Base-by-base conservation (phyloP, 768 basidiomycete species). In the Fibroporia radiculosa region DNA sequence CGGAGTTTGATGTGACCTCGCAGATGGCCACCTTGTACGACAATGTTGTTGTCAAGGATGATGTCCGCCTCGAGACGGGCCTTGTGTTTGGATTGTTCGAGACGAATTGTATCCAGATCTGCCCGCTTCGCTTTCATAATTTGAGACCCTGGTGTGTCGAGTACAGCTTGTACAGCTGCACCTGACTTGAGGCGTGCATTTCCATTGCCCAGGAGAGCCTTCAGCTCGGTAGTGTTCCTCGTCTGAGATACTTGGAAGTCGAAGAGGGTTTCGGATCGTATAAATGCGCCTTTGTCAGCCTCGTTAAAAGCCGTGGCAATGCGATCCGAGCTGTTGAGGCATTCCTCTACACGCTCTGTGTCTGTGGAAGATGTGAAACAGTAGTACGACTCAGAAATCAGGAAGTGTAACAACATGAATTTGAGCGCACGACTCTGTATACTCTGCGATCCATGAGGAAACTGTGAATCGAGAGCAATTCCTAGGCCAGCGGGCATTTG, bases 41-140 rank as follows among this genome's bases (percentile, higher is more conserved):
- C 80, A 8, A 77, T 70, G 47, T 87, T 75, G 51, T 77, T 79
- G 48, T 87, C 80, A 25, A 91, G 72, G n/a, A 78, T 63, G 31
- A 95, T 78, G 53, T 93, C 88, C 10, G 93, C 68, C 59, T 85
- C 84, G 1, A 93, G 84, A 42, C 88, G 80, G 6, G 89, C 79
- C 19, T 74, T 77, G 12, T 77, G 57, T 54, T 79, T 82, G 4
- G 86, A 81, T 55, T 86, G 84, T 60, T 89, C 89, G 29, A 90
- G 66, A 1, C 64, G 60, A 18, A 79, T 69, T 11, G 59, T 50
- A 26, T 63, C 57, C 3, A 36, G 41, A 4, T 55, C 41, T 1
- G 34, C 28, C 27, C 36, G 37, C 3, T 26, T 26, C 11, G 31
- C 18, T 27, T 45, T 42, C 48, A 44, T 38, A 20, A 40, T 44